Evolutionary conservation across 768 basidiomycete species (phyloP).

Genomic region (Trametopsis cervina): DNA sequence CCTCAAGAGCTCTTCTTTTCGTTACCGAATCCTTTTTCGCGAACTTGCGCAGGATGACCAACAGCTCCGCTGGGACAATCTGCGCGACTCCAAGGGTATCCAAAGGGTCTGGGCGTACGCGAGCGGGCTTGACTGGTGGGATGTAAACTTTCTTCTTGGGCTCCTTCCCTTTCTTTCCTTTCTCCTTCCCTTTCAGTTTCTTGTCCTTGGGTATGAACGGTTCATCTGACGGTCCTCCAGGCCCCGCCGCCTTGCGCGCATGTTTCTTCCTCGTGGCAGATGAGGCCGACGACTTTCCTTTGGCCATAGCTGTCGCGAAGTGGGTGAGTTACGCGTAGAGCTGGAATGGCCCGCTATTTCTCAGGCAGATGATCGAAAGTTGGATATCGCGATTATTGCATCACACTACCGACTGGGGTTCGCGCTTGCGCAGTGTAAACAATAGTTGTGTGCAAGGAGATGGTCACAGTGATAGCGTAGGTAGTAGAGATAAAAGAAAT

Average conservation of each 20-base stretch:
- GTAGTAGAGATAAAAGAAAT: no score
- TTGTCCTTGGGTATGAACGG: conserved; percentile 24
- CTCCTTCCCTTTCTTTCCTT: conserved; percentile 52
- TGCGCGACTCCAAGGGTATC: conserved; percentile 77
- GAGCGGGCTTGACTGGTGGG: conserved; percentile 73
- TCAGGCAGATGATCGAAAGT: no score
- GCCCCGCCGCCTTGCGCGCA: conserved; percentile 58
- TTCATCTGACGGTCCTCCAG: conserved; percentile 25
- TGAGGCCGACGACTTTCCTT: conserved; percentile 71
- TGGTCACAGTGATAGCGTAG: no score
- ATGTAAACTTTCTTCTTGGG: conserved; percentile 83
- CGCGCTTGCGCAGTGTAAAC: no score
- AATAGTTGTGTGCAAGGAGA: no score
- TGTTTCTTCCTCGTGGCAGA: conserved; percentile 92
- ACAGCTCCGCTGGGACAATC: conserved; percentile 69
- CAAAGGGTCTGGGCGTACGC: conserved; percentile 75
- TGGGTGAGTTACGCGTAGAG: no score
- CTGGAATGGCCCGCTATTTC: no score
- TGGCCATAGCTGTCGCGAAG: conserved; percentile 38
- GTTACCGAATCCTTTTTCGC: conserved; percentile 90
- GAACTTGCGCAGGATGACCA: conserved; percentile 73
- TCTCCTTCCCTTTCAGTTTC: conserved; percentile 46
- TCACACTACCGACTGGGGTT: no score
- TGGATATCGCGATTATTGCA: no score
- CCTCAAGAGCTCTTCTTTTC: conserved; percentile 78